These are phyloP conservation scores for Hydrangea macrophylla DNA, from an alignment of 148 eudicot species.

Conservation along the genomic window DNA sequence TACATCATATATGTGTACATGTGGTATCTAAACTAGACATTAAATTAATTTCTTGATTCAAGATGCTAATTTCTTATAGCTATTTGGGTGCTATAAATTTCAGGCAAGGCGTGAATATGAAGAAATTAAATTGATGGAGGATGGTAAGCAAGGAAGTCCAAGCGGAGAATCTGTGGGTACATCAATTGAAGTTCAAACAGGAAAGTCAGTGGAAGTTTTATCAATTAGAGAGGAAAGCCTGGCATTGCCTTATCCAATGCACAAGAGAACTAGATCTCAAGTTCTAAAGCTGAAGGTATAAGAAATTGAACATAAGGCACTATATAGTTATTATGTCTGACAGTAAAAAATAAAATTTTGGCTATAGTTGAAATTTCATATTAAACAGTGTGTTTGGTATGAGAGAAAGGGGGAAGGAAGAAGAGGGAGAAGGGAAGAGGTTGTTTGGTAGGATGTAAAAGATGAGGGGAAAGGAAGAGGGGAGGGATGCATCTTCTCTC, in stretches of 20 bases:
- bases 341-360: no score
- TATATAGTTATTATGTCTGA: no score
- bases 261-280: slow-evolving; percentile 36
- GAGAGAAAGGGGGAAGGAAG: no score
- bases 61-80: neutral
- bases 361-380: no score
- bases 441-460: no score
- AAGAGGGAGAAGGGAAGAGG: no score
- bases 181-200: slow-evolving; percentile 75
- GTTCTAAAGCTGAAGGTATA: slow-evolving; percentile 55
- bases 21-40: neutral
- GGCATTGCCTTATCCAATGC: slow-evolving; percentile 27
- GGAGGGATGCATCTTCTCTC: no score
- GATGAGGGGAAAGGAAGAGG: no score
- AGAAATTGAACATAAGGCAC: neutral
- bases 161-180: slow-evolving; percentile 56
- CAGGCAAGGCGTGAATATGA: slow-evolving; percentile 41
- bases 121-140: slow-evolving; percentile 15
- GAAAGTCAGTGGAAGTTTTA: slow-evolving; percentile 44
- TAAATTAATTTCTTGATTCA: no score
- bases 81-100: slow-evolving; percentile 8
- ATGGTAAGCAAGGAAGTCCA: slow-evolving; percentile 32
- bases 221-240: slow-evolving; percentile 40
- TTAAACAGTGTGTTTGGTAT: no score
- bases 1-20: neutral